Percentiles rank a stretch among this genome's conserved stretches.
Evolutionary conservation across 176 grass and related monocot species (phyloP).

Genomic region (Triticum urartu): DNA sequence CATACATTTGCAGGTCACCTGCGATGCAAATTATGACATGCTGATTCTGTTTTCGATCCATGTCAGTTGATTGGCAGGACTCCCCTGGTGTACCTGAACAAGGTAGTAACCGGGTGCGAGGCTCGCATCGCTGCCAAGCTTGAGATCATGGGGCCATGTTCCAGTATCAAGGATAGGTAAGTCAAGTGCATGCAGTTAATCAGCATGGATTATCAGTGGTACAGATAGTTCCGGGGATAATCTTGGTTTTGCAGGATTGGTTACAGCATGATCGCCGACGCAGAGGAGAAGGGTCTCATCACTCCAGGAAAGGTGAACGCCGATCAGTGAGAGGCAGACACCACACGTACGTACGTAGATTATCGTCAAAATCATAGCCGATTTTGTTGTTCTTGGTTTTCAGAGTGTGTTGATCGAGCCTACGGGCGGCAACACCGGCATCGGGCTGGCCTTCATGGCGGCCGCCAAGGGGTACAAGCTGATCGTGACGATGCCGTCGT

Average conservation of each 20-base stretch:
- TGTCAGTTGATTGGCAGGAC: slow-evolving; percentile 66
- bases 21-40: too few species aligned
- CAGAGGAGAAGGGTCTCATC: slow-evolving; percentile 66
- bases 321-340: not conserved
- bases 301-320: slow-evolving; percentile 44
- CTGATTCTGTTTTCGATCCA: not conserved
- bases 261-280: slow-evolving; percentile 73
- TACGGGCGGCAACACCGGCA: slow-evolving; percentile 77
- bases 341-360: not conserved
- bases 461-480: slow-evolving; percentile 71
- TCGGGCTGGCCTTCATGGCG: slow-evolving; percentile 66
- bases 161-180: slow-evolving; percentile 76
- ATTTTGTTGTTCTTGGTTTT: not conserved
- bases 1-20: not conserved
- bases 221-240: not conserved
- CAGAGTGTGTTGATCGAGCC: slow-evolving; percentile 79
- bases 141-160: slow-evolving; percentile 80
- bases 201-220: not conserved
- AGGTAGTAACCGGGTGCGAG: slow-evolving; percentile 48
- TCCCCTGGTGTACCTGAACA: slow-evolving; percentile 71
- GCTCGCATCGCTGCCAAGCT: slow-evolving; percentile 57
- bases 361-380: not conserved
- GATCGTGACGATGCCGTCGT: slow-evolving; percentile 63
- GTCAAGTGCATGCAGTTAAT: not conserved
- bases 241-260: slow-evolving; percentile 48